These are phyloP conservation scores for Barnettozyma populi DNA, from an alignment of 805 yeast species.

Conservation along the genomic window DNA sequence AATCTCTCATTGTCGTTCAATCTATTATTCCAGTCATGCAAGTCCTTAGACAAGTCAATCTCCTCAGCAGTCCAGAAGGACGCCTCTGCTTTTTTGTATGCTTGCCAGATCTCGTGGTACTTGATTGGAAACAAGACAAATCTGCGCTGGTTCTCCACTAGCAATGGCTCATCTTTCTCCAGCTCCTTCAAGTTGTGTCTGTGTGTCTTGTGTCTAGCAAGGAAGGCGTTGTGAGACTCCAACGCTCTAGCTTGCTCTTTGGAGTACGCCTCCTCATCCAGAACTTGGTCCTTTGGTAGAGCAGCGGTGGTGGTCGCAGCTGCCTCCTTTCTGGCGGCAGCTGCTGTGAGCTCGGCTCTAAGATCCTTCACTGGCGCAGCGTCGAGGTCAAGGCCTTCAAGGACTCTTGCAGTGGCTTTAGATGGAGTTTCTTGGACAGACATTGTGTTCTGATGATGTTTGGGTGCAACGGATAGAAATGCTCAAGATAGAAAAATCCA, in stretches of 20 bases:
- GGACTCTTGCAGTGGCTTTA: constrained; percentile 53
- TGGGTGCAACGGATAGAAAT: background rate
- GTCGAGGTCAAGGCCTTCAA: constrained; percentile 46
- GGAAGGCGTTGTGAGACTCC: constrained; percentile 48
- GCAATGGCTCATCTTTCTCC: constrained; percentile 87
- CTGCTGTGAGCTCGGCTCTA: constrained; percentile 35
- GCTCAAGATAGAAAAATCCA: background rate
- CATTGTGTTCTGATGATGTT: constrained; percentile 11
- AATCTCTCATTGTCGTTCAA: constrained; percentile 88
- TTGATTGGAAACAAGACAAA: constrained; percentile 94
- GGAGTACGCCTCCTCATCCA: constrained; percentile 4
- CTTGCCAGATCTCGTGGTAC: constrained; percentile 97
- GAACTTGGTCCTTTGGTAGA: constrained; percentile 5
- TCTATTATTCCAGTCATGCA: constrained; percentile 85
- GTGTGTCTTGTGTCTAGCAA: constrained; percentile 58
- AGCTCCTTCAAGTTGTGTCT: constrained; percentile 66
- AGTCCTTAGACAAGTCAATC: constrained; percentile 89
- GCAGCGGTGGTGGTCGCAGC: constrained; percentile 17
- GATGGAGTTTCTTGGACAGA: constrained; percentile 66
- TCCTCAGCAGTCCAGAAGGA: constrained; percentile 99
- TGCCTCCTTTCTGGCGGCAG: constrained; percentile 34
- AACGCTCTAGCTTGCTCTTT: constrained; percentile 15
- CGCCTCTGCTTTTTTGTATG: constrained; percentile 98
- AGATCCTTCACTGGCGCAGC: constrained; percentile 37
- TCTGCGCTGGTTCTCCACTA: constrained; percentile 78